These are phyloP conservation scores for Lactifluus echinatus DNA, from an alignment of 768 basidiomycete species.

Conservation along the genomic window DNA sequence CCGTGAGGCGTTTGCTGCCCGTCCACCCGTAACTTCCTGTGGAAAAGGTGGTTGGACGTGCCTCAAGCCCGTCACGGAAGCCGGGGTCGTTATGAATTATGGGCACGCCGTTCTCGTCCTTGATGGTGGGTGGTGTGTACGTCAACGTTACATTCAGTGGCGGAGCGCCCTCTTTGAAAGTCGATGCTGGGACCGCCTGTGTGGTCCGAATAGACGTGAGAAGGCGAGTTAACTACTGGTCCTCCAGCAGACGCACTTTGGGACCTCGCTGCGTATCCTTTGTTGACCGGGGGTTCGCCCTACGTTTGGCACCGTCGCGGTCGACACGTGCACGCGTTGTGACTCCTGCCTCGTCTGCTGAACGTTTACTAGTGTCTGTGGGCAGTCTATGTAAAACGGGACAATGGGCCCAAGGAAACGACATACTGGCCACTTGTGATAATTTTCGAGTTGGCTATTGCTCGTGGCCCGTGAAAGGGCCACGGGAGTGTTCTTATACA, in stretches of 20 bases:
- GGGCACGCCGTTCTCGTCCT: constrained; percentile 30
- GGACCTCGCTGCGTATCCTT: constrained; percentile 6
- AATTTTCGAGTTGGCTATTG: not conserved
- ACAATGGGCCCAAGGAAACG: not conserved
- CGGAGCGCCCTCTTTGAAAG: constrained; percentile 56
- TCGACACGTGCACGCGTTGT: not conserved
- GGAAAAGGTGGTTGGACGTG: constrained; percentile 51
- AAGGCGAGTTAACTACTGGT: not conserved
- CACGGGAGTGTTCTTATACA: not conserved
- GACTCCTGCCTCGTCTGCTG: constrained; percentile 9
- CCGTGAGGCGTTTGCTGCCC: constrained; percentile 54
- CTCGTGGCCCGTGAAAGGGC: not conserved
- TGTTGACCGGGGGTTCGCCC: not conserved
- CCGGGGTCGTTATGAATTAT: constrained; percentile 45
- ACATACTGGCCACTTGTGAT: constrained; percentile 4
- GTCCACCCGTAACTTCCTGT: constrained; percentile 87
- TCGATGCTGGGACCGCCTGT: constrained; percentile 26
- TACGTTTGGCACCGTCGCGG: constrained; percentile 1
- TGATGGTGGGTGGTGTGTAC: constrained; percentile 46
- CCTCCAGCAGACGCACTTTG: constrained; percentile 1
- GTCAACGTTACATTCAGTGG: constrained; percentile 64
- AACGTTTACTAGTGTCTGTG: constrained; percentile 12
- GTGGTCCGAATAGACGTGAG: not conserved
- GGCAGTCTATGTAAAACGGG: not conserved
- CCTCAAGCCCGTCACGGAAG: constrained; percentile 45